Percentiles rank a stretch among this genome's conserved stretches.
Conservation (phyloP, 495 filamentous ascomycete species). For the Talaromyces trachyspermus region DNA sequence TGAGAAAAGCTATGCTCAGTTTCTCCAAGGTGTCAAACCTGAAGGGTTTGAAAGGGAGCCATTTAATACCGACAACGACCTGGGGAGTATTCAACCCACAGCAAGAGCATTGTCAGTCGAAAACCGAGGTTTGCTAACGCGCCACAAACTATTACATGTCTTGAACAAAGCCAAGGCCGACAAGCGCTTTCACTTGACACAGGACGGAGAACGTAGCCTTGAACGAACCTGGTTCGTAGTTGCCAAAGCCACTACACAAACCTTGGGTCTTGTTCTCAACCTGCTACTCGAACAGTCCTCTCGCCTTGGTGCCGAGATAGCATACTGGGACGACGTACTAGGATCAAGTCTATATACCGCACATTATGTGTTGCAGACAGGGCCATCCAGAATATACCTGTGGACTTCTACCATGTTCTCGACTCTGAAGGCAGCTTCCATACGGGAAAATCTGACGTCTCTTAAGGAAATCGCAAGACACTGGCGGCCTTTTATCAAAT, state of each 20-base stretch:
- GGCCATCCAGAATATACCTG: conserved; percentile 60
- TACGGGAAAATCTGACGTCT: background rate
- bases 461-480: conserved; percentile 31
- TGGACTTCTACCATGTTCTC: conserved; percentile 19
- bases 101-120: conserved; percentile 62
- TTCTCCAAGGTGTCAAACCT: conserved; percentile 12
- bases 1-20: conserved; percentile 59
- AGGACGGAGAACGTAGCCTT: conserved; percentile 39
- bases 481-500: conserved; percentile 77
- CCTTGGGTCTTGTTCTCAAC: conserved; percentile 68
- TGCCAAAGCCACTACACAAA: conserved; percentile 78
- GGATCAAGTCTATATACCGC: conserved; percentile 62
- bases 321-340: conserved; percentile 86
- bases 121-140: conserved; percentile 47
- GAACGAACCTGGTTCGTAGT: conserved; percentile 78
- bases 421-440: conserved; percentile 4
- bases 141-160: conserved; percentile 47
- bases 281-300: conserved; percentile 71
- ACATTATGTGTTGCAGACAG: conserved; percentile 76
- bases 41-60: conserved; percentile 7
- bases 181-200: conserved; percentile 16
- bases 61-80: conserved; percentile 17
- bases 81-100: conserved; percentile 48
- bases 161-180: conserved; percentile 49
- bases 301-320: conserved; percentile 73